These are phyloP conservation scores for Vicia villosa DNA, from an alignment of 306 rosid species.

Conservation along the genomic window DNA sequence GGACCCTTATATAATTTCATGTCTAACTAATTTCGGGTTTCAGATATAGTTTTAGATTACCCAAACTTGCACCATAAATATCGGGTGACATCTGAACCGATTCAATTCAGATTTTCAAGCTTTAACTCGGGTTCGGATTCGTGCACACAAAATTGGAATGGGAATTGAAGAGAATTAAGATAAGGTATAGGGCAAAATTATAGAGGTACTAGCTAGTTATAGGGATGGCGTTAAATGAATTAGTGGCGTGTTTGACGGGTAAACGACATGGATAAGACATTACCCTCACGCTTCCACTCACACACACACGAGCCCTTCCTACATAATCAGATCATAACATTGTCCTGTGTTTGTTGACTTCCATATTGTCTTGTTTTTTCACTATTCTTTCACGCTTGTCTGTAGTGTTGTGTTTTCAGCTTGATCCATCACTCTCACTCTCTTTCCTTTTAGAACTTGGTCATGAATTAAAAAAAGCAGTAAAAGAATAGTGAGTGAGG, in stretches of 20 bases:
- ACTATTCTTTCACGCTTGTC: neutral
- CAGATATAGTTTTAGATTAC: too few species aligned
- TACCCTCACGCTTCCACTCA: constrained; percentile 15
- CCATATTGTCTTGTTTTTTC: neutral
- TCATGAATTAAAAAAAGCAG: too few species aligned
- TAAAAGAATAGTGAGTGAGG: too few species aligned
- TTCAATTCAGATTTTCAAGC: too few species aligned
- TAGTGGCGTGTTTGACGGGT: constrained; percentile 35
- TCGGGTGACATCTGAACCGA: too few species aligned
- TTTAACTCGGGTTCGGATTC: too few species aligned
- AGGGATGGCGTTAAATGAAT: neutral
- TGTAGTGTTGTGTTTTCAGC: too few species aligned
- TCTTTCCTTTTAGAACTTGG: neutral
- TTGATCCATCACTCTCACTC: neutral
- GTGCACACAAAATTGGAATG: too few species aligned
- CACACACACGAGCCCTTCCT: neutral
- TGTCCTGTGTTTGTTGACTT: neutral
- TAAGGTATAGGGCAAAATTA: neutral
- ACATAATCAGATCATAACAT: neutral
- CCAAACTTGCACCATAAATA: too few species aligned
- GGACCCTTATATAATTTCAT: too few species aligned
- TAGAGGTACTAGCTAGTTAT: neutral
- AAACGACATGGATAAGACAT: constrained; percentile 33
- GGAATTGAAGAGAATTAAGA: too few species aligned
- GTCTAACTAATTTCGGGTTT: too few species aligned